Evolutionary conservation across 2,329 filamentous ascomycete species (phyloP).

Genomic region (Xylaria sp.): DNA sequence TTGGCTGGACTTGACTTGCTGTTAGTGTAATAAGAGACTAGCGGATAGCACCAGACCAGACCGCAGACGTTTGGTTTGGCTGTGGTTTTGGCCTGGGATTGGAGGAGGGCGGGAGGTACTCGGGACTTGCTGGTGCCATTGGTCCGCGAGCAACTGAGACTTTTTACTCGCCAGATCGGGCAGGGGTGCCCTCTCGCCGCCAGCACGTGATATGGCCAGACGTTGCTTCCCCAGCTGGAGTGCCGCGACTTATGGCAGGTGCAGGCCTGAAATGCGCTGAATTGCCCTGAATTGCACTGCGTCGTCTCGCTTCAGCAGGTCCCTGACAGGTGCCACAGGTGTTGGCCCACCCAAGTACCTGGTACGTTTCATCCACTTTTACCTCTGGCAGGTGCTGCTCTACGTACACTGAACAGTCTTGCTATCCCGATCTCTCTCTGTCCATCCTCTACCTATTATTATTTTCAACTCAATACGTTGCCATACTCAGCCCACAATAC

Average conservation of each 20-base stretch:
- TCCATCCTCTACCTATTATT: no score
- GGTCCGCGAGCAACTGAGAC: slow-evolving; percentile 13
- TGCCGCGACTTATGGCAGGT: neutral
- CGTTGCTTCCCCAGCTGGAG: neutral
- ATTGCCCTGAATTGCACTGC: no score
- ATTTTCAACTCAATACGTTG: no score
- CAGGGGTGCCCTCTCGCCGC: slow-evolving; percentile 9
- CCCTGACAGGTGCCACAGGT: no score
- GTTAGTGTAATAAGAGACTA: neutral
- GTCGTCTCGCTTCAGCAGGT: no score
- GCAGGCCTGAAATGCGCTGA: no score
- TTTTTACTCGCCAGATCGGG: slow-evolving; percentile 11
- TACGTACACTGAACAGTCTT: no score
- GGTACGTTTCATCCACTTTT: no score
- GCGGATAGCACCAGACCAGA: neutral
- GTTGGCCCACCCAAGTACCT: no score
- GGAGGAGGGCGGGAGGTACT: slow-evolving; percentile 1
- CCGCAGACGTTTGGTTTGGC: neutral
- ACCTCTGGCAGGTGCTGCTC: no score
- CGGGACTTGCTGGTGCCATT: slow-evolving; percentile 1
- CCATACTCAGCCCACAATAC: no score
- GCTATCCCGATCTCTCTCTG: no score
- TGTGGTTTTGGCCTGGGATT: slow-evolving; percentile 4
- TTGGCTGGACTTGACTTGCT: neutral
- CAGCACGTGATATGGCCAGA: slow-evolving; percentile 12